phyloP scores from a whole-genome alignment of 495 filamentous ascomycete species.

The Tuber umbilicatum region DNA sequence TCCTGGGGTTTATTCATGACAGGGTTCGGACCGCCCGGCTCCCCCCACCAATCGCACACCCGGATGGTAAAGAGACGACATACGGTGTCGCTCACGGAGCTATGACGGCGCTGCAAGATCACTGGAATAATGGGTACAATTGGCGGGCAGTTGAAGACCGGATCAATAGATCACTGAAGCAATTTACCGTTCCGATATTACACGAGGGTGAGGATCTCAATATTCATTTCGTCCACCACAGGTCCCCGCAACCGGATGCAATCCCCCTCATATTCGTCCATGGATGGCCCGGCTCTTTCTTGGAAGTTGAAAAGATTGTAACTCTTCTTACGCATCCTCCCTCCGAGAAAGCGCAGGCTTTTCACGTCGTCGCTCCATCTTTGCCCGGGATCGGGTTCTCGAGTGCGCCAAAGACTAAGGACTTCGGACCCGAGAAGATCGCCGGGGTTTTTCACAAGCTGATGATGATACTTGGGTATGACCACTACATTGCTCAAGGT shows the following conservation, averaged over 20 bases:
- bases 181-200: conserved; percentile 54
- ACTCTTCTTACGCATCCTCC: conserved; percentile 51
- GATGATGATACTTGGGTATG: conserved; percentile 63
- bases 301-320: conserved; percentile 60
- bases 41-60: conserved; percentile 9
- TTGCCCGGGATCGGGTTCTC: conserved; percentile 70
- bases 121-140: conserved; percentile 45
- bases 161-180: conserved; percentile 53
- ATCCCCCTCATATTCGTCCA: conserved; percentile 59
- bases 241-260: conserved; percentile 47
- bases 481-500: conserved; percentile 58
- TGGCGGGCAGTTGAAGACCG: conserved; percentile 54
- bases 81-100: conserved; percentile 11
- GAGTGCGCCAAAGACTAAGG: conserved; percentile 50
- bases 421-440: conserved; percentile 56
- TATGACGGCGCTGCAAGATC: conserved; percentile 10
- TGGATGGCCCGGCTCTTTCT: conserved; percentile 63
- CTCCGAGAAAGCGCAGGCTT: conserved; percentile 49
- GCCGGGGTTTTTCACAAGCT: conserved; percentile 57
- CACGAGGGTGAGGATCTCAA: conserved; percentile 45
- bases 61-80: background rate
- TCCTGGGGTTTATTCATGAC: conserved; percentile 18
- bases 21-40: conserved; percentile 24
- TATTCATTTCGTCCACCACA: conserved; percentile 55
- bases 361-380: conserved; percentile 64